Conservation (phyloP, 257 asterid species). For the Capsicum chinense region DNA sequence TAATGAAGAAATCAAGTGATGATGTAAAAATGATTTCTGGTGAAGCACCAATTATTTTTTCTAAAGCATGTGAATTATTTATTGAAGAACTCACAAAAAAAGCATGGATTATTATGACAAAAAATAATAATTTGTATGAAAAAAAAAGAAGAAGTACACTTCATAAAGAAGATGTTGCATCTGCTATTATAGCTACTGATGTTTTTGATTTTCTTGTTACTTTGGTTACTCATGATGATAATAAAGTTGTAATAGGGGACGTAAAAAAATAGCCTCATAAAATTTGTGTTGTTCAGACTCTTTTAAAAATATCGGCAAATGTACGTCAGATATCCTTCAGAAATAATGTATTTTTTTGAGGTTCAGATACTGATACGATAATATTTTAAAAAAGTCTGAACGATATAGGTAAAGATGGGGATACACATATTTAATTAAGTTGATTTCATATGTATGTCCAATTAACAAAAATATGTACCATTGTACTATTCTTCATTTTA, state of each 20-base stretch:
- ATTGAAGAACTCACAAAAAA: conserved; percentile 64
- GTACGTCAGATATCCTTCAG: too few species aligned
- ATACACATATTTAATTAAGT: not conserved
- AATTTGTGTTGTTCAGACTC: too few species aligned
- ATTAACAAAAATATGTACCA: too few species aligned
- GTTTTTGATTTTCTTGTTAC: conserved; percentile 70
- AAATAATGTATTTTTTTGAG: not conserved
- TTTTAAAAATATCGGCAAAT: too few species aligned
- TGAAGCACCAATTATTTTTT: conserved; percentile 76
- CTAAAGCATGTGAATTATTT: conserved; percentile 80
- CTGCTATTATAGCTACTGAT: conserved; percentile 73
- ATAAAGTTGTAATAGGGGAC: not conserved
- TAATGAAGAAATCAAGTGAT: conserved; percentile 76
- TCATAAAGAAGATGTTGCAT: conserved; percentile 72
- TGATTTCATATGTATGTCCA: not conserved
- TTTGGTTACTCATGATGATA: conserved; percentile 46
- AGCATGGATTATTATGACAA: conserved; percentile 60
- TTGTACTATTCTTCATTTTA: too few species aligned
- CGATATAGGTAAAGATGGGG: not conserved
- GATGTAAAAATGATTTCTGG: conserved; percentile 87
- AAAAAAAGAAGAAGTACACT: conserved; percentile 66
- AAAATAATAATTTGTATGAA: conserved; percentile 39
- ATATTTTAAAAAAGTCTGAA: not conserved
- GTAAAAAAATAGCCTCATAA: not conserved
- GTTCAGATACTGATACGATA: not conserved